Conservation (phyloP, 768 basidiomycete genomes). For the Paxillus involutus region DNA sequence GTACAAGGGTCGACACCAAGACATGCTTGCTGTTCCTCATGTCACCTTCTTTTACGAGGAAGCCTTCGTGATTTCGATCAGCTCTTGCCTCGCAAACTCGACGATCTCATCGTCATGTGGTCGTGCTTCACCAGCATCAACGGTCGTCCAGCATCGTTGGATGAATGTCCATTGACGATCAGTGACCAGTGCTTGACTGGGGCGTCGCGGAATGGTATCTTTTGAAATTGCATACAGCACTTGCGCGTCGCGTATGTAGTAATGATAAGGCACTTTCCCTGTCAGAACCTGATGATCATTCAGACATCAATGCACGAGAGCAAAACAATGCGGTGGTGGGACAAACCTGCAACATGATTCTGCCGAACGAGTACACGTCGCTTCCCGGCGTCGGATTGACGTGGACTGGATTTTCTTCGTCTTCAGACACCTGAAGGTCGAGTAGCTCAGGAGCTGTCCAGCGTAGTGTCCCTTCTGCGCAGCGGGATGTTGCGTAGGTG, state of each 20-base stretch:
- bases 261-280: neutral
- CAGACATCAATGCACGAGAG: conserved; percentile 19
- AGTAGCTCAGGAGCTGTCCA: conserved; percentile 45
- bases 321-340: neutral
- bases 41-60: too few species aligned
- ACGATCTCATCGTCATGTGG: too few species aligned
- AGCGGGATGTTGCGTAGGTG: conserved; percentile 33
- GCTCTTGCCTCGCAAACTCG: too few species aligned
- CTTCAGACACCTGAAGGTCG: conserved; percentile 2
- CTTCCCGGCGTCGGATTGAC: neutral
- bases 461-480: conserved; percentile 30
- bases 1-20: too few species aligned
- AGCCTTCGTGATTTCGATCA: too few species aligned
- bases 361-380: conserved; percentile 21
- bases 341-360: conserved; percentile 29
- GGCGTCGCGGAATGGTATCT: neutral
- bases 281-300: neutral
- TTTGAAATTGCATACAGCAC: neutral
- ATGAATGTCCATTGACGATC: conserved; percentile 6
- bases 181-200: neutral
- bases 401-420: conserved; percentile 7
- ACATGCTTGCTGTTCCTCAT: too few species aligned
- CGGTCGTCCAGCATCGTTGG: neutral
- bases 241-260: conserved; percentile 1
- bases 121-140: too few species aligned